Percentiles rank a stretch among this genome's conserved stretches.
These are phyloP conservation scores for Tolypocladium tropicale DNA, from an alignment of 2,329 filamentous ascomycete genomes.

Conservation along the genomic window DNA sequence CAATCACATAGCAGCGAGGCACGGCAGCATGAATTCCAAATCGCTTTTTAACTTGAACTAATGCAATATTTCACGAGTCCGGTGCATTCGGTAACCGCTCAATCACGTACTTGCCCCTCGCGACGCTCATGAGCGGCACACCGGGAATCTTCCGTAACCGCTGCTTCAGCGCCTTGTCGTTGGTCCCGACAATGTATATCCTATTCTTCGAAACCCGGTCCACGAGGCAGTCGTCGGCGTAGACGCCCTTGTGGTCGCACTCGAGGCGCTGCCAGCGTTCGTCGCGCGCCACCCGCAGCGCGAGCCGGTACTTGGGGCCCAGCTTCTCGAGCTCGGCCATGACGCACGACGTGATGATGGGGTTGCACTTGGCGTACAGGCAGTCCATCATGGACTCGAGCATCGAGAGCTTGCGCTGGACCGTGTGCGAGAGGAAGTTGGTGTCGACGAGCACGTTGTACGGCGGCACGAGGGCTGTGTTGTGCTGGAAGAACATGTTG, in stretches of 20 bases:
- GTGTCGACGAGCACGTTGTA: slow-evolving; percentile 65
- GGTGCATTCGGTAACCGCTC: slow-evolving; percentile 82
- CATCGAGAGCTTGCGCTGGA: slow-evolving; percentile 81
- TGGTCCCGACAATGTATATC: slow-evolving; percentile 70
- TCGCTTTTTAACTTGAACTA: neutral
- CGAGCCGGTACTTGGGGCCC: slow-evolving; percentile 79
- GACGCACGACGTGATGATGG: slow-evolving; percentile 69
- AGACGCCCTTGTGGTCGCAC: slow-evolving; percentile 81
- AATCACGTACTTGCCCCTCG: slow-evolving; percentile 85
- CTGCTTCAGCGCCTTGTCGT: slow-evolving; percentile 72
- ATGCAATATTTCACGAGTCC: slow-evolving; percentile 31
- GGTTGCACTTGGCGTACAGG: slow-evolving; percentile 82
- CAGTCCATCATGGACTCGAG: slow-evolving; percentile 89
- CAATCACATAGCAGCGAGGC: neutral
- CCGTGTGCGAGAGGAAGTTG: slow-evolving; percentile 85
- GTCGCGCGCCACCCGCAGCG: slow-evolving; percentile 76
- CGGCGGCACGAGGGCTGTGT: slow-evolving; percentile 69
- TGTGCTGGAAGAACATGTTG: slow-evolving; percentile 80
- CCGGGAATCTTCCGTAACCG: slow-evolving; percentile 62
- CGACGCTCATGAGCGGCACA: slow-evolving; percentile 70
- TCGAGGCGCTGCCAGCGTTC: slow-evolving; percentile 77
- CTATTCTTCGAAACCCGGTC: slow-evolving; percentile 64
- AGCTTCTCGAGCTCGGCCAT: slow-evolving; percentile 85
- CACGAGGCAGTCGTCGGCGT: slow-evolving; percentile 76
- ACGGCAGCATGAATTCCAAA: neutral